phyloP scores from a whole-genome alignment of 2,329 filamentous ascomycete genomes.

The Arthrobotrys entomopaga region DNA sequence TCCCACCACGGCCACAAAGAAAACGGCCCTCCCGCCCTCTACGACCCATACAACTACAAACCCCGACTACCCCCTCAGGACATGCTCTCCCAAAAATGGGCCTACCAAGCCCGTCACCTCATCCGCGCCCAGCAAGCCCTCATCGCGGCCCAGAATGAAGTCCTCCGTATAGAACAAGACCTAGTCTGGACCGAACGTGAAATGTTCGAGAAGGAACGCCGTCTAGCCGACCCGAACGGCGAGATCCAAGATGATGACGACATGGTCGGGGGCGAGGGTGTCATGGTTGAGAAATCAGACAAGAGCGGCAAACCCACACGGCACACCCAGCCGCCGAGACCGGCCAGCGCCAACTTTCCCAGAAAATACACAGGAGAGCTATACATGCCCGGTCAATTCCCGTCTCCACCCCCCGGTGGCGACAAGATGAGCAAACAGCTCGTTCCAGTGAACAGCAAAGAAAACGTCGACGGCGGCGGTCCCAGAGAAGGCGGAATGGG shows the following conservation, averaged over 20 bases:
- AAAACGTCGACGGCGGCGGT: conserved; percentile 43
- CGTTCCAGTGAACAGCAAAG: conserved; percentile 48
- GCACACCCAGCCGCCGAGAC: conserved; percentile 47
- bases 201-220: conserved; percentile 54
- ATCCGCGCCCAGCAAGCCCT: conserved; percentile 51
- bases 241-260: conserved; percentile 46
- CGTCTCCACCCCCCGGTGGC: conserved; percentile 39
- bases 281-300: conserved; percentile 51
- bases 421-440: conserved; percentile 53
- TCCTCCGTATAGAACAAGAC: conserved; percentile 54
- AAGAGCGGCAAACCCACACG: conserved; percentile 42
- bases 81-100: conserved; percentile 53
- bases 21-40: conserved; percentile 45
- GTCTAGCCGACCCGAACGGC: conserved; percentile 32
- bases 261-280: conserved; percentile 38
- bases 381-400: conserved; percentile 54
- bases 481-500: neutral
- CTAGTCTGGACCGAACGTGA: conserved; percentile 54
- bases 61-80: conserved; percentile 49
- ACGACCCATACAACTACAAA: conserved; percentile 51
- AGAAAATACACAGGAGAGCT: conserved; percentile 45
- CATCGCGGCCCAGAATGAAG: conserved; percentile 49
- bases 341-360: conserved; percentile 45
- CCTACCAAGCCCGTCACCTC: conserved; percentile 51
- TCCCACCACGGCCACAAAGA: conserved; percentile 51